Conservation (phyloP, 768 basidiomycete genomes). For the Boletus insuetus region DNA sequence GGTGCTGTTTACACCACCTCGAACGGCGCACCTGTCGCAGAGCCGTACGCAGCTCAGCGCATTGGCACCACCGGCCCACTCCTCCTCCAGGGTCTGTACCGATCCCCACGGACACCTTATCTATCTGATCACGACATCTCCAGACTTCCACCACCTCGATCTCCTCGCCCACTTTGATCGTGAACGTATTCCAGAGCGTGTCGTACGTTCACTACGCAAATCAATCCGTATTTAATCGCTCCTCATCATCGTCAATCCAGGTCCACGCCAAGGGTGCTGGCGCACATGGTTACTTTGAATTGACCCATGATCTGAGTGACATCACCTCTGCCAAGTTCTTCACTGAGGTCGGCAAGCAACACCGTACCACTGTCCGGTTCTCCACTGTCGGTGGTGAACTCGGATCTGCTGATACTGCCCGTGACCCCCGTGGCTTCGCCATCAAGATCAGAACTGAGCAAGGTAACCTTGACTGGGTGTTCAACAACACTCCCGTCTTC, state of each 20-base stretch:
- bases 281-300: slow-evolving; percentile 90
- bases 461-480: slow-evolving; percentile 91
- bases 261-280: slow-evolving; percentile 91
- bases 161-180: slow-evolving; percentile 90
- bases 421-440: slow-evolving; percentile 93
- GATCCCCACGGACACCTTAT: neutral
- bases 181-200: slow-evolving; percentile 95
- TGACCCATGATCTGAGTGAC: slow-evolving; percentile 83
- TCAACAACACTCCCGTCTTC: slow-evolving; percentile 92
- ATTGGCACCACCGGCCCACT: slow-evolving; percentile 78
- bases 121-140: slow-evolving; percentile 13
- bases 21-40: slow-evolving; percentile 70
- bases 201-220: slow-evolving; percentile 45
- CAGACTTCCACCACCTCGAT: slow-evolving; percentile 89
- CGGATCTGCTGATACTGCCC: slow-evolving; percentile 88
- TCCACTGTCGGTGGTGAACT: slow-evolving; percentile 90
- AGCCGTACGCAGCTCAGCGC: slow-evolving; percentile 80
- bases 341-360: slow-evolving; percentile 62
- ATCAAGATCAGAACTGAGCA: slow-evolving; percentile 86
- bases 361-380: slow-evolving; percentile 79
- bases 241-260: slow-evolving; percentile 41
- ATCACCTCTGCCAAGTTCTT: slow-evolving; percentile 72
- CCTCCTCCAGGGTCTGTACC: slow-evolving; percentile 70
- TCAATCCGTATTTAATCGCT: neutral
- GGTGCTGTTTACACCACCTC: slow-evolving; percentile 79